Evolutionary conservation across 441 rosid species (phyloP).

Genomic region (Eruca vesicaria): DNA sequence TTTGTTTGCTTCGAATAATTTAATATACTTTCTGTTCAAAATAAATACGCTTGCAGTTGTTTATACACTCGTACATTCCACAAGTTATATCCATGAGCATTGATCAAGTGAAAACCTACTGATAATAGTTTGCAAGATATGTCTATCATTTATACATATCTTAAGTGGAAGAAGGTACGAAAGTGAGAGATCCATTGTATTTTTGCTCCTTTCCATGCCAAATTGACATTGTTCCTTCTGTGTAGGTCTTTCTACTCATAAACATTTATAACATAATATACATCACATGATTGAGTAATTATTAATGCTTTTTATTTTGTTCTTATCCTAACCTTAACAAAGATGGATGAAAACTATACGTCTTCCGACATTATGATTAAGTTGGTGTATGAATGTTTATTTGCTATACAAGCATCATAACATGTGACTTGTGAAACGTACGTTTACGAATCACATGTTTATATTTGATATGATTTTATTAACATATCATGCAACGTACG

Average conservation of each 20-base stretch:
- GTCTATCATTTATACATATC: too few relatives aligned
- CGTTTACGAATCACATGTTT: constrained; percentile 25
- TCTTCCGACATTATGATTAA: constrained; percentile 23
- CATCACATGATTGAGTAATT: constrained; percentile 7
- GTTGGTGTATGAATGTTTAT: constrained; percentile 30
- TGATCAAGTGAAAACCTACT: too few relatives aligned
- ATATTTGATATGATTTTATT: constrained; percentile 1
- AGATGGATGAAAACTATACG: constrained; percentile 21
- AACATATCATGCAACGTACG: constrained; percentile 33
- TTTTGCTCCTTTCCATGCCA: constrained; percentile 15
- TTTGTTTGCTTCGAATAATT: too few relatives aligned
- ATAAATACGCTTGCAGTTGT: too few relatives aligned
- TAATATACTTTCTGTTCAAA: too few relatives aligned
- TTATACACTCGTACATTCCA: too few relatives aligned
- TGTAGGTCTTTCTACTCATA: background rate
- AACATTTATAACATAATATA: background rate
- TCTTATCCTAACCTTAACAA: constrained; percentile 31
- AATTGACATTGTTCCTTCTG: constrained; percentile 31
- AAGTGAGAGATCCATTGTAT: constrained; percentile 21
- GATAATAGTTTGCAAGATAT: too few relatives aligned
- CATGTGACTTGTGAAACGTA: constrained; percentile 35
- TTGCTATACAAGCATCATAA: constrained; percentile 13
- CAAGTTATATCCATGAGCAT: too few relatives aligned
- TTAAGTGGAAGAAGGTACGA: constrained; percentile 20
- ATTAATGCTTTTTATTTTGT: constrained; percentile 15